Evolutionary conservation across 176 grass and related monocot genomes (phyloP).

Genomic region (Echinochloa phyllopogon): DNA sequence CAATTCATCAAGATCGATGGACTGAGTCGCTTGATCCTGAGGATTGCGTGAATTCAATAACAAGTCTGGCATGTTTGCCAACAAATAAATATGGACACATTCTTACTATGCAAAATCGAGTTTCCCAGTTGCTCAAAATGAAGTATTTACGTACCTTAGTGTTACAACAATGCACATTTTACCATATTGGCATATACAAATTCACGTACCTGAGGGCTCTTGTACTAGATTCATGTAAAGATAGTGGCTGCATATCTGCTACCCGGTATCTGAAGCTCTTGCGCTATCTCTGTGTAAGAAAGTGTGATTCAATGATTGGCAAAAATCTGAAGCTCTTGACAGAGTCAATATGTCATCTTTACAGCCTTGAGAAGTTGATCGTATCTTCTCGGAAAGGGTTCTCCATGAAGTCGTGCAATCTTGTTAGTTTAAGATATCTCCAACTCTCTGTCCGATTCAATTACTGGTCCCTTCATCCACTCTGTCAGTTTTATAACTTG

Average conservation of each 20-base stretch:
- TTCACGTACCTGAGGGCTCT: conserved; percentile 28
- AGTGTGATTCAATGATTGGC: not conserved
- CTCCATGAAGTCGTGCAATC: not conserved
- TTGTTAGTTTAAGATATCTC: conserved; percentile 25
- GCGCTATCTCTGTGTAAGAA: conserved; percentile 11
- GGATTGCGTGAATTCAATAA: not conserved
- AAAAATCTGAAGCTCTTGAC: conserved; percentile 1
- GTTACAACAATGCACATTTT: not conserved
- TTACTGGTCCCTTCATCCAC: conserved; percentile 18
- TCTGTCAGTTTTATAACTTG: conserved; percentile 18
- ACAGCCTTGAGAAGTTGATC: conserved; percentile 46
- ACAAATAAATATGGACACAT: not conserved
- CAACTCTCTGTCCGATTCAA: not conserved
- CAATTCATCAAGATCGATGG: not conserved
- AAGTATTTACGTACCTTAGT: conserved; percentile 4
- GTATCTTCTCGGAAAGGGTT: not conserved
- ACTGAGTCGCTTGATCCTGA: not conserved
- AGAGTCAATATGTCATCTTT: conserved; percentile 39
- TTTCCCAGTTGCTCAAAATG: not conserved
- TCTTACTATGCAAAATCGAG: not conserved
- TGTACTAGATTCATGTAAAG: conserved; percentile 17
- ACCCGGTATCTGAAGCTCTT: conserved; percentile 31
- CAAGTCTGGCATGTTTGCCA: not conserved
- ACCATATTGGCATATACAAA: not conserved
- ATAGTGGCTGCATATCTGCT: conserved; percentile 13